A percentile compares a stretch with the other conserved stretches of the same genome.
Evolutionary conservation across 2,329 filamentous ascomycete genomes (phyloP).

Genomic region (Ophiocordyceps australis): DNA sequence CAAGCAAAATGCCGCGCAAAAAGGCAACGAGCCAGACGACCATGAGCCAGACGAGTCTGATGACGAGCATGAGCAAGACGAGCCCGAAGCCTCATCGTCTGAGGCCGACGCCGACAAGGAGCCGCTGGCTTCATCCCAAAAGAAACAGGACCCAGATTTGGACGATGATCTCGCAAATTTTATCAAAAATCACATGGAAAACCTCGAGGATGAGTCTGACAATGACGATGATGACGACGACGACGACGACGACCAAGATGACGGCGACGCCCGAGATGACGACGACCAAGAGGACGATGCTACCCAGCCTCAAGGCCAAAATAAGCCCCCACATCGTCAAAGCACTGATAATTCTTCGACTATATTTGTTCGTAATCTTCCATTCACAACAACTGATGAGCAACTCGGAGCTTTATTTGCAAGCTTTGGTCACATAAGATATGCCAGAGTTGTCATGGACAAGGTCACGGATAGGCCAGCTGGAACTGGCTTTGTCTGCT

Average conservation of each 20-base stretch:
- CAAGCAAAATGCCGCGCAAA: slow-evolving; percentile 29
- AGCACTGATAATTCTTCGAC: slow-evolving; percentile 53
- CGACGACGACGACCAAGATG: slow-evolving; percentile 1
- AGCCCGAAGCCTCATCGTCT: slow-evolving; percentile 11
- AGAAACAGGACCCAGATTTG: slow-evolving; percentile 20
- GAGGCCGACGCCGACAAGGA: slow-evolving; percentile 12
- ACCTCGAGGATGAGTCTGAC: slow-evolving; percentile 38
- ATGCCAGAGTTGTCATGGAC: slow-evolving; percentile 83
- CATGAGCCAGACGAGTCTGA: slow-evolving; percentile 16
- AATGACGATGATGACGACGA: slow-evolving; percentile 26
- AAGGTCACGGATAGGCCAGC: slow-evolving; percentile 68
- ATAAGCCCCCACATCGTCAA: slow-evolving; percentile 13
- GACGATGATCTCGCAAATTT: slow-evolving; percentile 33
- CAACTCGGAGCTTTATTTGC: slow-evolving; percentile 69
- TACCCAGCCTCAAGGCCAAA: slow-evolving; percentile 20
- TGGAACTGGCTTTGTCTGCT: slow-evolving; percentile 91
- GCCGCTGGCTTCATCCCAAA: slow-evolving; percentile 9
- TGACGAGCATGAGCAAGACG: slow-evolving; percentile 13
- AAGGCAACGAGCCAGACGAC: slow-evolving; percentile 14
- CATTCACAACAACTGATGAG: slow-evolving; percentile 74
- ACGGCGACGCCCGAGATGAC: too few relatives aligned
- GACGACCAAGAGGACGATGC: slow-evolving; percentile 24
- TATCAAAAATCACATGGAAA: slow-evolving; percentile 36
- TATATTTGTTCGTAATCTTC: slow-evolving; percentile 84
- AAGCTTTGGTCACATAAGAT: slow-evolving; percentile 76